Conservation (phyloP, 129 eudicot species). For the Flaveria trinervia region DNA sequence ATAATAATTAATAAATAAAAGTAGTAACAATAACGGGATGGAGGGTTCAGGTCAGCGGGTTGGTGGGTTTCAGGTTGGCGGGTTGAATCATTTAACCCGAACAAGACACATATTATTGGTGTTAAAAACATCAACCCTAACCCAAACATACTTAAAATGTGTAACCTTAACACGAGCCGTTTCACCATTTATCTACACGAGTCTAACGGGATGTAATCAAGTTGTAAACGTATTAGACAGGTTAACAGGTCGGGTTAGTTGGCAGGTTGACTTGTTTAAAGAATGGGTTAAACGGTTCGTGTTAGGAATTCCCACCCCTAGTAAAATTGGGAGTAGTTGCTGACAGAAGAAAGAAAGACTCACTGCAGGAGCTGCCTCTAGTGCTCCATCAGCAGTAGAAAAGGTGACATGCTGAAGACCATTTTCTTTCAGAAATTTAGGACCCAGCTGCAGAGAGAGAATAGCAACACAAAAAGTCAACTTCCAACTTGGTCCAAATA, state of each 20-base stretch:
- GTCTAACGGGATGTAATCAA: no score
- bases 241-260: neutral
- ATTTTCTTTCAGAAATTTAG: slow-evolving; percentile 84
- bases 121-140: slow-evolving; percentile 1
- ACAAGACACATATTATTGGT: no score
- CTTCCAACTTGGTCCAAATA: slow-evolving; percentile 1
- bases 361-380: slow-evolving; percentile 99
- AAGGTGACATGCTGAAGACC: slow-evolving; percentile 80
- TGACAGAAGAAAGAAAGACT: slow-evolving; percentile 31
- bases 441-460: slow-evolving; percentile 60
- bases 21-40: no score
- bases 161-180: neutral
- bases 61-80: no score
- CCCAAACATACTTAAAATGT: neutral
- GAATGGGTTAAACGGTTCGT: neutral
- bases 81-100: no score
- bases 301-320: neutral
- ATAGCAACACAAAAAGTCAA: slow-evolving; percentile 6
- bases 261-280: neutral
- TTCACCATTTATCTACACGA: neutral
- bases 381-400: slow-evolving; percentile 98
- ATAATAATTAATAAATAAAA: no score
- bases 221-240: no score
- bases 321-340: slow-evolving; percentile 1
- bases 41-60: no score